Conservation (phyloP, 2,329 filamentous ascomycete genomes). For the Pestalotiopsis sp. region DNA sequence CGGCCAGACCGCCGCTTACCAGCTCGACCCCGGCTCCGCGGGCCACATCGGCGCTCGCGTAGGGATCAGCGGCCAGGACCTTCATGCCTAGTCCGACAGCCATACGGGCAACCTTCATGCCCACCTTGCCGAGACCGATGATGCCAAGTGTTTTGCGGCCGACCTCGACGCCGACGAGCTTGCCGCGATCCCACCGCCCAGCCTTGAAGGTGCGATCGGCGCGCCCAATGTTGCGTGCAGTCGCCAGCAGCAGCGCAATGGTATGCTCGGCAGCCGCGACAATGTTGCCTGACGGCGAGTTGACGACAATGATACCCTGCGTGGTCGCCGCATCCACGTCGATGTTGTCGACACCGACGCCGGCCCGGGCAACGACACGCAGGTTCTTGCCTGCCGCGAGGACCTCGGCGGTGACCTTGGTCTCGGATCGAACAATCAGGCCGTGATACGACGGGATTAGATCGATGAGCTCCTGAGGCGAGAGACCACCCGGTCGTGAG, state of each 20-base stretch:
- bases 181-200: slow-evolving; percentile 76
- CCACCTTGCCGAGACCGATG: slow-evolving; percentile 82
- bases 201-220: slow-evolving; percentile 70
- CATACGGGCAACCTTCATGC: slow-evolving; percentile 78
- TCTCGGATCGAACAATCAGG: slow-evolving; percentile 80
- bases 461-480: slow-evolving; percentile 63
- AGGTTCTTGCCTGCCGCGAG: slow-evolving; percentile 68
- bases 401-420: slow-evolving; percentile 73
- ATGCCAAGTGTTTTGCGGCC: slow-evolving; percentile 77
- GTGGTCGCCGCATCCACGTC: slow-evolving; percentile 73
- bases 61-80: slow-evolving; percentile 75
- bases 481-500: slow-evolving; percentile 60
- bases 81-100: slow-evolving; percentile 78
- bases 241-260: slow-evolving; percentile 72
- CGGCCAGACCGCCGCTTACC: slow-evolving; percentile 54
- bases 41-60: slow-evolving; percentile 74
- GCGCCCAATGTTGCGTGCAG: slow-evolving; percentile 73
- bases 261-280: slow-evolving; percentile 81
- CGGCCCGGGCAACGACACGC: slow-evolving; percentile 78
- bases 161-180: slow-evolving; percentile 76
- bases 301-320: slow-evolving; percentile 78
- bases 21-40: slow-evolving; percentile 68
- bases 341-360: slow-evolving; percentile 84
- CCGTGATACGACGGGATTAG: slow-evolving; percentile 75
- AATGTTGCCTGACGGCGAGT: slow-evolving; percentile 79